These are phyloP conservation scores for Penicillium olsonii DNA, from an alignment of 2,329 filamentous ascomycete genomes.

Conservation along the genomic window DNA sequence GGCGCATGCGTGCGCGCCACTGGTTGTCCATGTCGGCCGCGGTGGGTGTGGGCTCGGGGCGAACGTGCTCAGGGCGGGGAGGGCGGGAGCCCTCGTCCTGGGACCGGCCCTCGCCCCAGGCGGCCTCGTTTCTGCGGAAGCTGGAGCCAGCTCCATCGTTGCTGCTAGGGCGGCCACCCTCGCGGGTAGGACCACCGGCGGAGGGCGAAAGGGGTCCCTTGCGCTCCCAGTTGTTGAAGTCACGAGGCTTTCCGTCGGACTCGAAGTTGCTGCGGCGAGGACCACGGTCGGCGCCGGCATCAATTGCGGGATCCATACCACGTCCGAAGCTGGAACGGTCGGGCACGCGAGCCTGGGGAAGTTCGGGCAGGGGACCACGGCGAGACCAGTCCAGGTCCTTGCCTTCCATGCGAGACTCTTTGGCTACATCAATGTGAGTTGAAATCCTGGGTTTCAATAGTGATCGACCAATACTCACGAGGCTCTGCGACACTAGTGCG, in stretches of 20 bases:
- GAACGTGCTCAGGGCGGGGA: slow-evolving; percentile 67
- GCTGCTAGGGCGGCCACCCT: slow-evolving; percentile 60
- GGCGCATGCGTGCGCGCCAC: slow-evolving; percentile 89
- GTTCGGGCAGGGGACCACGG: slow-evolving; percentile 81
- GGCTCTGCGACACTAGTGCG: slow-evolving; percentile 95
- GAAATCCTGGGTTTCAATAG: neutral
- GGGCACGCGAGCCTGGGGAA: slow-evolving; percentile 60
- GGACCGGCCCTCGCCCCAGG: slow-evolving; percentile 69
- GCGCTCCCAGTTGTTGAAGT: slow-evolving; percentile 91
- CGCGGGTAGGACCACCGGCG: slow-evolving; percentile 52
- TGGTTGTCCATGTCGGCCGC: slow-evolving; percentile 91
- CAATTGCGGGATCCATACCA: slow-evolving; percentile 56
- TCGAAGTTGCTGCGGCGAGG: slow-evolving; percentile 67
- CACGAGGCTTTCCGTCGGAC: slow-evolving; percentile 72
- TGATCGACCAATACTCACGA: slow-evolving; percentile 58
- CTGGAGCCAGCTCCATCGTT: slow-evolving; percentile 61
- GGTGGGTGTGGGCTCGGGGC: slow-evolving; percentile 72
- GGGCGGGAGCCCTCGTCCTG: slow-evolving; percentile 74
- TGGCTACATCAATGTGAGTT: slow-evolving; percentile 63
- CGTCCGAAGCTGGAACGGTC: slow-evolving; percentile 58
- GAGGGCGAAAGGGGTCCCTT: slow-evolving; percentile 83
- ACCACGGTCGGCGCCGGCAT: slow-evolving; percentile 65
- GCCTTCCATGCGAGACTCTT: slow-evolving; percentile 72
- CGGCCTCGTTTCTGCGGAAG: slow-evolving; percentile 68
- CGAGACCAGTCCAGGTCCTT: slow-evolving; percentile 93